Conservation (phyloP, 2,329 filamentous ascomycete species). For the Capronia epimyces region DNA sequence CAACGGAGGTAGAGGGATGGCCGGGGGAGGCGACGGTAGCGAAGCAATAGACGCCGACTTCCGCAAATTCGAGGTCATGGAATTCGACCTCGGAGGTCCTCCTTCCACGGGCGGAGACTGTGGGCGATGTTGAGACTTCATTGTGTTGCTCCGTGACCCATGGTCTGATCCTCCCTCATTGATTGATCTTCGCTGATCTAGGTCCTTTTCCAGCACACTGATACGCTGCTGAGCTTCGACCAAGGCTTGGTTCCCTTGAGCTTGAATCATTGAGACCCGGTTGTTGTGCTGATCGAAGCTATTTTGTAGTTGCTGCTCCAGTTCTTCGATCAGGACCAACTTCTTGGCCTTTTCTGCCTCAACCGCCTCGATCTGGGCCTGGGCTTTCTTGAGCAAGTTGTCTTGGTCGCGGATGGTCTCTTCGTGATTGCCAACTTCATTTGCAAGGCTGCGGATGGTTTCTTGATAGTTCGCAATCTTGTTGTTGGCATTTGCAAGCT, state of each 20-base stretch:
- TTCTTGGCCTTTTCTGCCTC: conserved; percentile 77
- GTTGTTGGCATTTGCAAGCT: conserved; percentile 37
- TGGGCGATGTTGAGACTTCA: conserved; percentile 31
- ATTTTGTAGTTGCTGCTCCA: conserved; percentile 90
- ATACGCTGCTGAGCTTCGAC: conserved; percentile 70
- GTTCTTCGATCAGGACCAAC: conserved; percentile 82
- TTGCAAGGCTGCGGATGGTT: conserved; percentile 52
- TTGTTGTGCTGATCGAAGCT: conserved; percentile 96
- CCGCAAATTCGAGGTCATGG: conserved; percentile 64
- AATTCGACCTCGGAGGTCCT: conserved; percentile 50
- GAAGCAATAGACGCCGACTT: conserved; percentile 80
- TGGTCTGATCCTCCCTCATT: conserved; percentile 45
- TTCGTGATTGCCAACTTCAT: conserved; percentile 44
- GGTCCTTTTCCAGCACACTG: conserved; percentile 59
- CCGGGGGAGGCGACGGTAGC: conserved; percentile 86
- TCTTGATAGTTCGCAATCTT: conserved; percentile 45
- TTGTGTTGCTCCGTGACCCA: conserved; percentile 26
- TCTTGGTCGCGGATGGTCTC: conserved; percentile 43
- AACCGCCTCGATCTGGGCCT: conserved; percentile 46
- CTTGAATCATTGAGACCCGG: conserved; percentile 74
- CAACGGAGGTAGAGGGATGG: conserved; percentile 89
- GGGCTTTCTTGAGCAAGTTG: conserved; percentile 43
- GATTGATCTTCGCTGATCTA: conserved; percentile 42
- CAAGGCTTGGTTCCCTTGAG: conserved; percentile 66
- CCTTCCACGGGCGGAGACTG: conserved; percentile 42